Evolutionary conservation across 345 rosid genomes (phyloP).

Genomic region (Chamaenerion angustifolium): DNA sequence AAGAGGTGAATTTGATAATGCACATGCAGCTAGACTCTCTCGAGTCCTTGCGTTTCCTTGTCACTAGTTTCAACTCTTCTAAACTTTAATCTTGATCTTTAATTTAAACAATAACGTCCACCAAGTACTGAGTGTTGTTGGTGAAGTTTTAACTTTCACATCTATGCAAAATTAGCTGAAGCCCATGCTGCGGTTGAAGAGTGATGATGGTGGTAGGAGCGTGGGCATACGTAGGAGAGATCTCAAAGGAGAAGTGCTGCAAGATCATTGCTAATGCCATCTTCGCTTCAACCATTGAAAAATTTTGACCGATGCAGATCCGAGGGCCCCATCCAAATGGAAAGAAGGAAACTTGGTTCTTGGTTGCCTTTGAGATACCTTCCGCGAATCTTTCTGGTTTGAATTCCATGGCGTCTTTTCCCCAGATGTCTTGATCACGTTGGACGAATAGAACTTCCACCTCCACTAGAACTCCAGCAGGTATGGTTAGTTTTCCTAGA

Average conservation of each 20-base stretch:
- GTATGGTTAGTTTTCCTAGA: slow-evolving; percentile 9
- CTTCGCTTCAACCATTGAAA: slow-evolving; percentile 33
- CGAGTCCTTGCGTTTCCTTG: too few relatives aligned
- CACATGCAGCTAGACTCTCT: too few relatives aligned
- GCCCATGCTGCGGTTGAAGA: slow-evolving; percentile 46
- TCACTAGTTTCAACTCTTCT: too few relatives aligned
- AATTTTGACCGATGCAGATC: slow-evolving; percentile 42
- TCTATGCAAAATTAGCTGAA: slow-evolving; percentile 25
- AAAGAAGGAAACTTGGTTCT: slow-evolving; percentile 27
- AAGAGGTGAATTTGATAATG: too few relatives aligned
- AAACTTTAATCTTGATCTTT: too few relatives aligned
- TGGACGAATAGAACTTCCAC: slow-evolving; percentile 12
- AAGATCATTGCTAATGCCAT: slow-evolving; percentile 38
- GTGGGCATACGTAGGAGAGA: slow-evolving; percentile 39
- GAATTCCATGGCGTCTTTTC: slow-evolving; percentile 12
- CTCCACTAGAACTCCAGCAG: slow-evolving; percentile 2
- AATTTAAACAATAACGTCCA: too few relatives aligned
- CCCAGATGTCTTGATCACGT: slow-evolving; percentile 13
- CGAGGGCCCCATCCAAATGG: slow-evolving; percentile 38
- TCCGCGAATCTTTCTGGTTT: slow-evolving; percentile 14
- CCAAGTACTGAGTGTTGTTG: too few relatives aligned
- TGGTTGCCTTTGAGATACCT: slow-evolving; percentile 28
- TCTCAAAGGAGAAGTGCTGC: slow-evolving; percentile 26
- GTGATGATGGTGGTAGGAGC: slow-evolving; percentile 29
- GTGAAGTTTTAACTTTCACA: slow-evolving; percentile 1